Base-by-base conservation (phyloP, 495 filamentous ascomycete genomes). In the Penicillium angulare region DNA sequence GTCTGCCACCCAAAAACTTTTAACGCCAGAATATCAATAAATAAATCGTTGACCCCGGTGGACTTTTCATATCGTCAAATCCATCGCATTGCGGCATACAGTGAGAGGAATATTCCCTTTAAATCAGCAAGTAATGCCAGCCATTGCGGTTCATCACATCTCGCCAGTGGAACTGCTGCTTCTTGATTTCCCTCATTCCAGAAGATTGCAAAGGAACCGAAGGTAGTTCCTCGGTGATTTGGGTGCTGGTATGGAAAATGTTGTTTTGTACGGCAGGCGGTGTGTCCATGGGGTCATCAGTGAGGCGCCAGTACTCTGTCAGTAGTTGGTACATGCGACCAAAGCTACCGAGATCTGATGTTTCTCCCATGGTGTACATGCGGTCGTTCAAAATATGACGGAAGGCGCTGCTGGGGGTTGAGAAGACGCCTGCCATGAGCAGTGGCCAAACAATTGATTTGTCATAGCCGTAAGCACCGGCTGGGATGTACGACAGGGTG, bases 121-220 rank as follows among this genome's bases (percentile, higher is more conserved):
- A 96, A 64, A 97, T 90, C 67, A 98, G 79, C 63, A 98, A 75
- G 76, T 88, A 92, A 64, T 92, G 87, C 92, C 89, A 96, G 58
- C 84, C 84, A 70, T 92, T 92, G 66, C 85, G 84, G 72, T 80
- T 80, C 93, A 97, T 97, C 53, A 93, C 78, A 70, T 97, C 90
- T 71, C 93, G 79, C 93, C 93, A 98, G 79, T 90, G 89, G 62
- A 93, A 82, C 76, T 55, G 21, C 33, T 63, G 79, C 57, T 67
- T 74, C 58, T 82, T 67, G 33, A 67, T 60, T n/a, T 31, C 27
- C 27, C 27, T 31, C 5, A 7, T 12, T 1, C 27, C 27, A 31
- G 13, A 12, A 31, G n/a, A n/a, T n/a, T n/a, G n/a, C n/a, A n/a
- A n/a, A n/a, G n/a, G n/a, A n/a, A n/a, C n/a, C n/a, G n/a, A n/a